These are phyloP conservation scores for Penicillium sp. DNA, from an alignment of 2,329 filamentous ascomycete genomes.

Conservation along the genomic window DNA sequence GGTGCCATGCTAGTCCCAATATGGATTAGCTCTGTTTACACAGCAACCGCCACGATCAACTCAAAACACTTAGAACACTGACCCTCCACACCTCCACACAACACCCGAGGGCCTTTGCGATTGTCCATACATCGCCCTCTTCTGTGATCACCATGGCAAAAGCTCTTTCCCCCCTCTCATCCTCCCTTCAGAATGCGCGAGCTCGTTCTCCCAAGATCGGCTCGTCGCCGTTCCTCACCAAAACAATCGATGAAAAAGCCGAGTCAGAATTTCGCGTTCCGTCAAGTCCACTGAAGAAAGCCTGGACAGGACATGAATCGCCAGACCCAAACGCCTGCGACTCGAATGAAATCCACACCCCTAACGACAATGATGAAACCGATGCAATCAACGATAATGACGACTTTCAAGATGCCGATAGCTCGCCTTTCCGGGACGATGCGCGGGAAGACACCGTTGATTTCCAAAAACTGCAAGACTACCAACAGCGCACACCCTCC, in stretches of 20 bases:
- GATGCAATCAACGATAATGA: constrained; percentile 23
- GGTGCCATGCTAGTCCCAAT: constrained; percentile 5
- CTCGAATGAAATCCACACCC: constrained; percentile 14
- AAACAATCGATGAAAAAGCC: constrained; percentile 20
- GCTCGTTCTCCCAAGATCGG: constrained; percentile 27
- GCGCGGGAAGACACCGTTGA: constrained; percentile 37
- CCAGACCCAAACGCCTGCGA: constrained; percentile 14
- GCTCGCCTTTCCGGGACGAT: constrained; percentile 40
- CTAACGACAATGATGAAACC: constrained; percentile 14
- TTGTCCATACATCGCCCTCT: constrained; percentile 3
- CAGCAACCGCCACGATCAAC: constrained; percentile 11
- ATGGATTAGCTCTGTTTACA: constrained; percentile 22
- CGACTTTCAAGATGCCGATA: constrained; percentile 27
- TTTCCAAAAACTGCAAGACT: constrained; percentile 22
- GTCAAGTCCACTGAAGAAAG: constrained; percentile 30
- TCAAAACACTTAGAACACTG: constrained; percentile 3
- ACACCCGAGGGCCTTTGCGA: neutral
- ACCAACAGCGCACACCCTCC: constrained; percentile 12
- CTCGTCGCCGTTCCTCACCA: constrained; percentile 25
- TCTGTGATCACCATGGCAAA: constrained; percentile 33
- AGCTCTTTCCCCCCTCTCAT: constrained; percentile 42
- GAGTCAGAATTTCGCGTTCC: constrained; percentile 22
- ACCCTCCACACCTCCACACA: neutral
- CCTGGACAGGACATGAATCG: constrained; percentile 11
- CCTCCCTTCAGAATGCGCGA: constrained; percentile 44